Conservation (phyloP, 257 asterid genomes). For the Scutellaria galericulata region DNA sequence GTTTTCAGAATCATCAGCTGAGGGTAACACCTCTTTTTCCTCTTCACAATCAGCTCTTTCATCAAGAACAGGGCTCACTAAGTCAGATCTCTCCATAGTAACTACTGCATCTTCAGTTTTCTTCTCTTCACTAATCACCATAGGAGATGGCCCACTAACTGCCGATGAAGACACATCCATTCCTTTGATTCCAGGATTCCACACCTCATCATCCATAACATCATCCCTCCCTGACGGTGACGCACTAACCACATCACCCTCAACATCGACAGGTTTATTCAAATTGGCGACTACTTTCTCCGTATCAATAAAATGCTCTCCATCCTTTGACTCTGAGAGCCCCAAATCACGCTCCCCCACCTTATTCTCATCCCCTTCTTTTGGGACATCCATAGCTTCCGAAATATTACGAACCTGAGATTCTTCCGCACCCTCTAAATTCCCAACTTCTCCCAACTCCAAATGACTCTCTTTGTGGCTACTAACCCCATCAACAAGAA, state of each 20-base stretch:
- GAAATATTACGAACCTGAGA: slow-evolving; percentile 22
- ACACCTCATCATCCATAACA: slow-evolving; percentile 42
- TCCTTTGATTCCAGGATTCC: slow-evolving; percentile 50
- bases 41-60: slow-evolving; percentile 21
- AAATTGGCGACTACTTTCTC: slow-evolving; percentile 34
- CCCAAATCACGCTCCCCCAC: slow-evolving; percentile 33
- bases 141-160: slow-evolving; percentile 11
- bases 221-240: slow-evolving; percentile 31
- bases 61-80: slow-evolving; percentile 32
- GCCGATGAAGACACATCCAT: slow-evolving; percentile 33
- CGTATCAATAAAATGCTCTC: slow-evolving; percentile 29
- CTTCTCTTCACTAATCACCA: slow-evolving; percentile 34
- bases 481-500: slow-evolving; percentile 75
- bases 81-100: slow-evolving; percentile 31
- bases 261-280: slow-evolving; percentile 35
- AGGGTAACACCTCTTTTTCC: background rate
- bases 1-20: background rate
- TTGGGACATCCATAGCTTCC: slow-evolving; percentile 34
- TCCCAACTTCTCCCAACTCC: slow-evolving; percentile 40
- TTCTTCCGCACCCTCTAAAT: slow-evolving; percentile 43
- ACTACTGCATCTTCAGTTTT: slow-evolving; percentile 31
- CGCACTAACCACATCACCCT: slow-evolving; percentile 33
- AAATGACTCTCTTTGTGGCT: slow-evolving; percentile 36
- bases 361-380: slow-evolving; percentile 36
- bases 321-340: slow-evolving; percentile 31